Evolutionary conservation across 2,329 filamentous ascomycete species (phyloP), one percentile per base, ranked within the genome.

Genomic region (Hypoxylon sp.): DNA sequence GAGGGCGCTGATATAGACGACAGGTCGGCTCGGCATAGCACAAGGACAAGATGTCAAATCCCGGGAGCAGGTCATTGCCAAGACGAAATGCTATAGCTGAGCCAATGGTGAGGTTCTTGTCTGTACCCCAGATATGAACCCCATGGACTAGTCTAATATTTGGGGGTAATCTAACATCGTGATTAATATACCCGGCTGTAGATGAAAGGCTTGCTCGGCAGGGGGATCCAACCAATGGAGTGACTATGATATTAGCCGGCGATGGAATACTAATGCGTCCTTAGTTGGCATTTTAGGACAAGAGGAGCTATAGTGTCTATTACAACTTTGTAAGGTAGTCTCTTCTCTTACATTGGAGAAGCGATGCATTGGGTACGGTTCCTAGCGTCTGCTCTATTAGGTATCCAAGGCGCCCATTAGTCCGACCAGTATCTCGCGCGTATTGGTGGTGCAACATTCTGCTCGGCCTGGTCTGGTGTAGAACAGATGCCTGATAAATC

Each of bases 161-260:
- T 1, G 42, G 54, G 27, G 60, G 3, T 61, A 63, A 68, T 64
- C 25, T 62, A 35, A 37, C 14, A 22, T 22, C 49, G 48, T 69
- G 62, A 66, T 57, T 66, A 66, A 69, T 59, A 69, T 66, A 56
- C n/a, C 66, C 69, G 69, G 69, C 58, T 71, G 57, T 69, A 64
- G n/a, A 53, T 10, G 31, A 61, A 48, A 64, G 46, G 33, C 11
- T 54, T 35, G 31, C 54, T 65, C 65, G 68, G 65, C 61, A 68
- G 42, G 64, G 44, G n/a, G 30, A 17, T 3, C 30, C 8, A 42
- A 20, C 68, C 61, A 68, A 71, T 68, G 55, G 42, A 30, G 10
- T 30, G 37, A 4, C 13, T 3, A 17, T 33, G 50, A 66, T 66
- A 68, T 68, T 71, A 68, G 13, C 65, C 68, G 65, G 64, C 6